phyloP scores from a whole-genome alignment of 495 filamentous ascomycete species.

The Aspergillus homomorphus region DNA sequence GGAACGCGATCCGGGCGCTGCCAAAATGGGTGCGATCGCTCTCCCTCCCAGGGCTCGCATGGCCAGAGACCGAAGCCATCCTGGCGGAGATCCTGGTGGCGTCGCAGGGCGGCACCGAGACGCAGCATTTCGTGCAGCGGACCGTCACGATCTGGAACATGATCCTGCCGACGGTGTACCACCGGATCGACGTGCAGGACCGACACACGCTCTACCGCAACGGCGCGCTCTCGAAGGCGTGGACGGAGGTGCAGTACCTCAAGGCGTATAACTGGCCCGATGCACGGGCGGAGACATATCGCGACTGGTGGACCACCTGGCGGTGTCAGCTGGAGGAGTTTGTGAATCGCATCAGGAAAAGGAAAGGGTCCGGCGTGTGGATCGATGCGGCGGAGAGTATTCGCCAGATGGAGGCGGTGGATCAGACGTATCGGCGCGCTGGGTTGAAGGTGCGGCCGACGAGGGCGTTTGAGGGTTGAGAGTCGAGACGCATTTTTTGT shows the following conservation, averaged over 20 bases:
- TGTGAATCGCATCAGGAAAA: conserved; percentile 49
- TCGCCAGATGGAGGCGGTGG: conserved; percentile 50
- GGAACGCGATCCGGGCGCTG: too few species aligned
- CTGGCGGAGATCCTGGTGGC: conserved; percentile 26
- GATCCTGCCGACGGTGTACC: conserved; percentile 37
- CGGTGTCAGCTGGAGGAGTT: conserved; percentile 56
- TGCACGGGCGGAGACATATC: background rate
- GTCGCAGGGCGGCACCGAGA: conserved; percentile 20
- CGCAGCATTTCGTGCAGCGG: conserved; percentile 29
- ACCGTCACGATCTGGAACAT: conserved; percentile 44
- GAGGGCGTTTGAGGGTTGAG: conserved; percentile 13
- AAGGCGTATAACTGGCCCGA: conserved; percentile 51
- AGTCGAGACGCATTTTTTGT: too few species aligned
- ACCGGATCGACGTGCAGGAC: conserved; percentile 52
- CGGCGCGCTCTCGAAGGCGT: conserved; percentile 33
- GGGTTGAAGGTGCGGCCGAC: conserved; percentile 32
- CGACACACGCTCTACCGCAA: conserved; percentile 34
- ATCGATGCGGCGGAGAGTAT: conserved; percentile 50
- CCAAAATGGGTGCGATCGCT: too few species aligned
- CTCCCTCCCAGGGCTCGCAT: conserved; percentile 22
- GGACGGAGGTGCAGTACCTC: conserved; percentile 37
- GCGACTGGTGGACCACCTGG: conserved; percentile 49
- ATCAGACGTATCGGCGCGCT: conserved; percentile 48
- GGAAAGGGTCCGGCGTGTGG: conserved; percentile 44
- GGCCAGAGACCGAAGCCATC: conserved; percentile 28